These are phyloP conservation scores for Solanum habrochaites DNA, from an alignment of 257 asterid species.

Conservation along the genomic window DNA sequence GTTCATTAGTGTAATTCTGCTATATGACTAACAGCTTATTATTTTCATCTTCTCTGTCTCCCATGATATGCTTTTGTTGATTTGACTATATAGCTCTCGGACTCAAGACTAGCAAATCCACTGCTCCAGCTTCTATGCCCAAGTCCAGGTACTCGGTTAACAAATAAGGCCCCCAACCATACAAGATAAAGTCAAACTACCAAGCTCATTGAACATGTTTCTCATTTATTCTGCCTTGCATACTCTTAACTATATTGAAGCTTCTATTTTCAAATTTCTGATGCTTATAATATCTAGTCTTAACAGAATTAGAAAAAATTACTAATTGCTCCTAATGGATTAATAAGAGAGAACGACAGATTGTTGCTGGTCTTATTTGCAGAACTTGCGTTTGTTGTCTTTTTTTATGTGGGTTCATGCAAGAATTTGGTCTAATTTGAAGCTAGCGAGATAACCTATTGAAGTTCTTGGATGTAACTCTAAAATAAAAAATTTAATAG, in stretches of 20 bases:
- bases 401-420: not conserved
- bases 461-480: not conserved
- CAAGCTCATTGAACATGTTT: not conserved
- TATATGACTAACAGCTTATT: not conserved
- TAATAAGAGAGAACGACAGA: not conserved
- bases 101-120: slow-evolving; percentile 1
- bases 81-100: not conserved
- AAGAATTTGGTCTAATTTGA: not conserved
- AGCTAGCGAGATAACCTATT: not conserved
- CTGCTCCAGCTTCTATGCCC: not conserved
- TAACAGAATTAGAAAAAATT: not conserved
- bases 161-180: not conserved
- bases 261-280: not conserved
- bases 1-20: not conserved
- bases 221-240: not conserved
- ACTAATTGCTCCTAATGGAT: not conserved
- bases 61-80: not conserved
- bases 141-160: not conserved
- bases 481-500: not conserved
- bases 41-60: not conserved
- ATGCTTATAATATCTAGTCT: not conserved
- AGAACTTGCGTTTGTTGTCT: not conserved
- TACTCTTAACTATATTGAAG: not conserved
- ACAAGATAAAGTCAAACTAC: not conserved
- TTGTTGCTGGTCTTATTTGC: not conserved